Evolutionary conservation across 1,139 yeast species (phyloP).

Genomic region (Yamadazyma songkhlaensis): DNA sequence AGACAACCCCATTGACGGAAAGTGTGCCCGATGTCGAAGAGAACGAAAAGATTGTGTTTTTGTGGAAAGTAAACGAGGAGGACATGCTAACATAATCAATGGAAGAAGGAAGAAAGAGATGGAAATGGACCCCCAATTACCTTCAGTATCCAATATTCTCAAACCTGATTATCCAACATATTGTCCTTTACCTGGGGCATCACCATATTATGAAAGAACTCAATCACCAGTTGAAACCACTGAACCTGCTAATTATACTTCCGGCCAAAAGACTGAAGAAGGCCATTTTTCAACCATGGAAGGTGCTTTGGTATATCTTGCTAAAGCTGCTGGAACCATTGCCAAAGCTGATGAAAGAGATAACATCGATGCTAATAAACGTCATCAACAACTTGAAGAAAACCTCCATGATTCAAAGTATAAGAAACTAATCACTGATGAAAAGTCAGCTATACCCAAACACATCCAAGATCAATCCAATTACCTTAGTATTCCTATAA

Average conservation of each 20-base stretch:
- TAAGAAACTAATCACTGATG: conserved; percentile 8
- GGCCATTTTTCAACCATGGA: conserved; percentile 49
- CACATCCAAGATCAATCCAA: conserved; percentile 17
- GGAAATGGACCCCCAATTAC: conserved; percentile 4
- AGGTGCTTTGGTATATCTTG: conserved; percentile 67
- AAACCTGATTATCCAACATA: no score
- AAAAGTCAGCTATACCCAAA: conserved; percentile 10
- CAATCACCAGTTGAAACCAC: no score
- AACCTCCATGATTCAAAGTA: conserved; percentile 8
- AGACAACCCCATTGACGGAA: conserved; percentile 72
- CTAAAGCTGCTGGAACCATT: conserved; percentile 73
- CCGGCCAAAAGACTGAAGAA: conserved; percentile 1
- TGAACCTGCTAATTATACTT: background rate
- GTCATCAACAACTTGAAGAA: conserved; percentile 48
- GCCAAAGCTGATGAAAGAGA: conserved; percentile 67
- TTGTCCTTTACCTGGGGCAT: no score
- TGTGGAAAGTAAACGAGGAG: conserved; percentile 62
- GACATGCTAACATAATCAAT: conserved; percentile 42
- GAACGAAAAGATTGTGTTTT: conserved; percentile 81
- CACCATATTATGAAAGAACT: no score
- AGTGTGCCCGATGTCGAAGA: conserved; percentile 80
- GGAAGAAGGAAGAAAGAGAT: conserved; percentile 23
- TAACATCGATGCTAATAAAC: conserved; percentile 61
- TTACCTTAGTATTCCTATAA: conserved; percentile 16
- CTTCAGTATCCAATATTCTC: conserved; percentile 5